Conservation (phyloP, 257 asterid genomes). For the Plantago major region DNA sequence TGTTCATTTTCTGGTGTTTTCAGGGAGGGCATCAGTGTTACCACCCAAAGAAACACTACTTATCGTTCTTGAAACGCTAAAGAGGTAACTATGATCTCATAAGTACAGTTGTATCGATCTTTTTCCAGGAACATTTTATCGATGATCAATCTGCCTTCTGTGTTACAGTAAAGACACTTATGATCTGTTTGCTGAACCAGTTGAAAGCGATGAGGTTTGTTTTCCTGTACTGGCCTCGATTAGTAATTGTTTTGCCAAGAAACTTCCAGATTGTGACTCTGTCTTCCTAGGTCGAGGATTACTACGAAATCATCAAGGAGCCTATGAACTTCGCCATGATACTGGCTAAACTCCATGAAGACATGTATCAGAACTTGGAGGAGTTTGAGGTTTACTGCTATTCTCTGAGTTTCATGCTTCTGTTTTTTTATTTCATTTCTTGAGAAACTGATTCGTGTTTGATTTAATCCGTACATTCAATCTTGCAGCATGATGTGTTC, state of each 20-base stretch:
- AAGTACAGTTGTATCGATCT: background rate
- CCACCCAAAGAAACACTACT: slow-evolving; percentile 66
- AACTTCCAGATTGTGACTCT: background rate
- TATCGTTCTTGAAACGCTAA: slow-evolving; percentile 69
- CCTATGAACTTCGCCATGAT: slow-evolving; percentile 98
- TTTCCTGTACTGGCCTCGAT: background rate
- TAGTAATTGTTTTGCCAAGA: background rate
- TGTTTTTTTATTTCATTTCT: background rate
- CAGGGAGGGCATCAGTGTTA: slow-evolving; percentile 37
- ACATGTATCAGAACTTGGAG: slow-evolving; percentile 63
- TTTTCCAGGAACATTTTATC: background rate
- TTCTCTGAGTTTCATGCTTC: background rate
- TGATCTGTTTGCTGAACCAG: slow-evolving; percentile 86
- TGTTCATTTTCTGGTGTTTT: background rate
- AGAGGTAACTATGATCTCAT: slow-evolving; percentile 38
- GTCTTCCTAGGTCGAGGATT: slow-evolving; percentile 36
- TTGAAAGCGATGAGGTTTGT: slow-evolving; percentile 65
- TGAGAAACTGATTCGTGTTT: background rate
- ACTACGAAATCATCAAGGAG: slow-evolving; percentile 65
- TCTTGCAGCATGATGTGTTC: slow-evolving; percentile 77
- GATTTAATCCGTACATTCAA: background rate
- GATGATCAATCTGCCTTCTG: background rate
- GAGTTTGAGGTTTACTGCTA: slow-evolving; percentile 62
- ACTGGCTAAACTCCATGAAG: slow-evolving; percentile 95
- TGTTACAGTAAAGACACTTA: slow-evolving; percentile 61